Base-by-base conservation (phyloP, 768 basidiomycete genomes). In the Tubosaeta sp. region DNA sequence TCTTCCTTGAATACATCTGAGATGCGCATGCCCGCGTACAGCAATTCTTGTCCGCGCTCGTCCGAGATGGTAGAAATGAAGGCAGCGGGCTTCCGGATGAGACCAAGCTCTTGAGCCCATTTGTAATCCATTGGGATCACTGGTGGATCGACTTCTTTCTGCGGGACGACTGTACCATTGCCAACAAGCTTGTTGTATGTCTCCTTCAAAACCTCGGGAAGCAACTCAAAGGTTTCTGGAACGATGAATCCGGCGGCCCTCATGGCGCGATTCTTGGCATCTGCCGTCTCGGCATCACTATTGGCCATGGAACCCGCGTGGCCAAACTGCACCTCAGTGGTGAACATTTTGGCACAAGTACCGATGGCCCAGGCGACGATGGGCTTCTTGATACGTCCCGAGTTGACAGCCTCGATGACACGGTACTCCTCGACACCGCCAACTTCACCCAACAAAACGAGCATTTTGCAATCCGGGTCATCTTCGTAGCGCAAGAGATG, bases 111-210 rank as follows among this genome's bases (percentile, higher is more conserved):
- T 74, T 94, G 91, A 31, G 94, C 94, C 95, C 95, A 97, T 79
- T 98, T 97, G 85, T 97, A 99, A 75, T 99, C 95, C 92, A 98
- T 97, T n/a, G 95, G 95, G 67, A 98, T 97, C 51, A 89, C 84
- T 10, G 95, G 95, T 5, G 94, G 93, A 21, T 93, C 90, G 48
- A 84, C 76, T 76, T 99, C 95, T 32, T 72, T 61, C 75, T 84
- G 76, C 57, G 83, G 84, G 31, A 75, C 69, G 69, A 99, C 81
- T 27, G 71, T 63, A 30, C 94, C 92, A 41, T 62, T 69, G 53
- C 69, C 65, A 50, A 97, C 87, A 58, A 99, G 88, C 48, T 67
- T 72, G 52, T 94, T 81, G 74, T 95, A 98, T 7, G 91, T 87
- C 66, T 84, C 82, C 72, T 81, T 83, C 67, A 99, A 76, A 48